A percentile compares a stretch with the other conserved stretches of the same genome.
These are phyloP conservation scores for Dendryphion nanum DNA, from an alignment of 2,329 filamentous ascomycete species.

Conservation along the genomic window DNA sequence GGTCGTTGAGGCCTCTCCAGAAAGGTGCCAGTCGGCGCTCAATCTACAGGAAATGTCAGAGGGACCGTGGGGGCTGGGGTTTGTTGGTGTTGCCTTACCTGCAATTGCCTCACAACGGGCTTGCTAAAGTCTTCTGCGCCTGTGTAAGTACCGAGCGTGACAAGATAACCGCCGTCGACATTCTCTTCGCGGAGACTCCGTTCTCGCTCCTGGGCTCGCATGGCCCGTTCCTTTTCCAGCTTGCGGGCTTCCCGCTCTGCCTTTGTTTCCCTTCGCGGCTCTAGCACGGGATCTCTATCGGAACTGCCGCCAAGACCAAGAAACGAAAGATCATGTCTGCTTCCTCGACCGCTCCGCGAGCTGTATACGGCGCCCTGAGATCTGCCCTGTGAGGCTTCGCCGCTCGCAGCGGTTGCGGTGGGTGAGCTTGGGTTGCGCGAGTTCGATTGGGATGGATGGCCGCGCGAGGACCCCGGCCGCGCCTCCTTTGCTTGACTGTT, in stretches of 20 bases:
- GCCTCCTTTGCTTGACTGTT: conserved; percentile 51
- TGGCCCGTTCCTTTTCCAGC: conserved; percentile 74
- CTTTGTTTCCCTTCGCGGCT: conserved; percentile 77
- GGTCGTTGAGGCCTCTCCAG: conserved; percentile 90
- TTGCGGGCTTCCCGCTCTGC: conserved; percentile 87
- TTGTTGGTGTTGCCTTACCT: conserved; percentile 60
- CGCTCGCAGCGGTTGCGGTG: conserved; percentile 22
- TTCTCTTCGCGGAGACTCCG: conserved; percentile 87
- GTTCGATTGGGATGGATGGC: conserved; percentile 33
- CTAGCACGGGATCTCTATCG: conserved; percentile 52
- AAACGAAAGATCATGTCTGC: conserved; percentile 59
- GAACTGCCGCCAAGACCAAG: conserved; percentile 53
- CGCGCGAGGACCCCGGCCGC: conserved; percentile 32
- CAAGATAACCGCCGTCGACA: conserved; percentile 90
- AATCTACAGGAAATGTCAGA: conserved; percentile 60
- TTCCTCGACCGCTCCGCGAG: conserved; percentile 51
- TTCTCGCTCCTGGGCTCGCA: conserved; percentile 79
- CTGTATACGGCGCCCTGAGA: conserved; percentile 42
- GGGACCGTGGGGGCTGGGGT: conserved; percentile 4
- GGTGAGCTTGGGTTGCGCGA: conserved; percentile 31
- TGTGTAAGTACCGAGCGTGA: conserved; percentile 91
- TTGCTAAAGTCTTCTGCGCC: conserved; percentile 94
- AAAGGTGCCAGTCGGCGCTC: conserved; percentile 91
- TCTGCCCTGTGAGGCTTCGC: conserved; percentile 25
- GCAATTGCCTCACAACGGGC: conserved; percentile 78